Evolutionary conservation across 352 stramenopile genomes (phyloP).

Genomic region (Lagenidium giganteum): DNA sequence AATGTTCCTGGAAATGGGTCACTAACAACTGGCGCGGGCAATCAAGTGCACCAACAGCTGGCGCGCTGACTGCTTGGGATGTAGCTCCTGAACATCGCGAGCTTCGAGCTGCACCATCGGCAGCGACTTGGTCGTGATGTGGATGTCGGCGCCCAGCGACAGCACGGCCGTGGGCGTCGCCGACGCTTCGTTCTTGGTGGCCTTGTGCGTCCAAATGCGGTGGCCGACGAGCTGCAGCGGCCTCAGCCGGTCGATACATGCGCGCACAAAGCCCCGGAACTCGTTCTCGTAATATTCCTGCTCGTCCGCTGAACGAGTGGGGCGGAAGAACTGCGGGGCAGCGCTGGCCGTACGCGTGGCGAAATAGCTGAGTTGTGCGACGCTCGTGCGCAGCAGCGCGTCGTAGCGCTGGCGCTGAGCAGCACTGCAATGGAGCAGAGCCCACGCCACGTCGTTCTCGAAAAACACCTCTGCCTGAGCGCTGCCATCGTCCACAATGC

Average conservation of each 20-base stretch:
- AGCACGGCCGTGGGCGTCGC: constrained; percentile 36
- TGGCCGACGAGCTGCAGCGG: constrained; percentile 48
- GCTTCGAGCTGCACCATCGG: constrained; percentile 58
- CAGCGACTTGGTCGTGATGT: constrained; percentile 43
- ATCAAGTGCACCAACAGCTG: neutral
- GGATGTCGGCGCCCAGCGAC: constrained; percentile 59
- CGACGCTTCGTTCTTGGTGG: neutral
- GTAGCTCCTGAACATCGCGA: constrained; percentile 34
- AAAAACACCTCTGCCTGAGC: constrained; percentile 71
- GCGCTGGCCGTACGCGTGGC: constrained; percentile 22
- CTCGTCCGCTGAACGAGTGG: constrained; percentile 19
- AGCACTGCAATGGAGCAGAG: constrained; percentile 45
- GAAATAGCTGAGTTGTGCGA: constrained; percentile 54
- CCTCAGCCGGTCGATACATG: constrained; percentile 15
- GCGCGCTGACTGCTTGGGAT: neutral
- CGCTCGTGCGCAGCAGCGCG: constrained; percentile 32
- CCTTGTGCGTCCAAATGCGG: constrained; percentile 40
- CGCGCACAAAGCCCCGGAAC: constrained; percentile 36
- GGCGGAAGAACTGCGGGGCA: too few species aligned
- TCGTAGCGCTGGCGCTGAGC: constrained; percentile 40
- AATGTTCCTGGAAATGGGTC: too few species aligned
- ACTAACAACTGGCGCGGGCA: too few species aligned
- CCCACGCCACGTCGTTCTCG: constrained; percentile 67
- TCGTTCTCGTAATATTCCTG: constrained; percentile 67
- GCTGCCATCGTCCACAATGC: constrained; percentile 73